These are phyloP conservation scores for Ceriops decandra DNA, from an alignment of 345 rosid species.

Conservation along the genomic window DNA sequence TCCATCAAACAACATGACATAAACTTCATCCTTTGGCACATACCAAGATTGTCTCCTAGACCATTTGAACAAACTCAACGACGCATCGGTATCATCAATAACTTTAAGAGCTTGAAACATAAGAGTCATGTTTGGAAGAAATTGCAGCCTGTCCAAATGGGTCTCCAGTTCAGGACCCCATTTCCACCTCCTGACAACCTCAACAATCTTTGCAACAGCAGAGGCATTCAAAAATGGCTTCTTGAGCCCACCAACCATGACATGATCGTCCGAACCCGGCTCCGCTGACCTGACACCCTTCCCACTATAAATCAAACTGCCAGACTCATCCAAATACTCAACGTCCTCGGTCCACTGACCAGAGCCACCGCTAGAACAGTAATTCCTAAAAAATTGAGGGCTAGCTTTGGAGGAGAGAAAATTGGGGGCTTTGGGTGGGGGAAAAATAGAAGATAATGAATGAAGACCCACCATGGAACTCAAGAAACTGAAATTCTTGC, in stretches of 20 bases:
- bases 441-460: constrained; percentile 16
- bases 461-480: constrained; percentile 20
- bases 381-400: constrained; percentile 33
- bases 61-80: constrained; percentile 82
- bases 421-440: constrained; percentile 20
- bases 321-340: constrained; percentile 90
- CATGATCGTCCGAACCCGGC: constrained; percentile 84
- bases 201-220: constrained; percentile 84
- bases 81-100: constrained; percentile 55
- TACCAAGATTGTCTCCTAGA: constrained; percentile 88
- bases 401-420: background rate
- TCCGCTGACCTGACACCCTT: constrained; percentile 85
- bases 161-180: constrained; percentile 98
- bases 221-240: constrained; percentile 76
- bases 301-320: constrained; percentile 68
- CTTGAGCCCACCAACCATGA: constrained; percentile 75
- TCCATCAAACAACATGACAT: constrained; percentile 64
- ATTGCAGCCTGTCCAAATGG: constrained; percentile 79
- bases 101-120: constrained; percentile 66
- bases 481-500: constrained; percentile 15
- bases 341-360: constrained; percentile 78
- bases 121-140: constrained; percentile 80
- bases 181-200: constrained; percentile 89
- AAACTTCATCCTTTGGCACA: constrained; percentile 57
- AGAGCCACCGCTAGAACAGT: constrained; percentile 49